Base-by-base conservation (phyloP, 306 rosid species). In the Pterocarpus macrocarpus region DNA sequence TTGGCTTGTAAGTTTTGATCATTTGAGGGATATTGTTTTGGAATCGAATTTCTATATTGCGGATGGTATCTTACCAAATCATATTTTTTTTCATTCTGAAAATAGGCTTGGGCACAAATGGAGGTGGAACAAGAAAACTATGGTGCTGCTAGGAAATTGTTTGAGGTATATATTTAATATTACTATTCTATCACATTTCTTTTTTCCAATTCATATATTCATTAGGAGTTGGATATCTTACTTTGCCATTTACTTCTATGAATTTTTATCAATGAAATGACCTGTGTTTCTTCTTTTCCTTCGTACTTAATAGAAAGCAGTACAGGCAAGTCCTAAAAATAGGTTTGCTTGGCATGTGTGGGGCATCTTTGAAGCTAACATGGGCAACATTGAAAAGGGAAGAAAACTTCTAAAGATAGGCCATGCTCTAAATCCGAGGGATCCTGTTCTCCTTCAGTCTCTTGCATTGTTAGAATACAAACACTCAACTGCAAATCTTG, bases 341-440 rank as follows among this genome's bases (percentile, higher is more conserved):
- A 88, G 99, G 88, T 93, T 90, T 83, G 86, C 97, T 43, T 95
- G 99, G 99, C 99, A 95, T 80, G 90, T 93, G 13, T 95, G 99
- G 99, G 99, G 95, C n/a, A 61, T 93, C 67, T 95, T 93, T 88
- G 99, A 95, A 93, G 91, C 97, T 34, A 93, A 87, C 15, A 4
- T 82, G 41, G 99, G 97, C 50, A 83, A 90, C 82, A 75, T 93
- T 30, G 93, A 86, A 15, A 89, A 84, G 87, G 99, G 94, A 85
- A 90, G 82, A 80, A 95, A 90, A 72, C 97, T 95, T 76, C 80
- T 95, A 9, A 91, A 80, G 93, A 95, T 95, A 66, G 99, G 97
- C 15, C 99, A 93, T 74, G 87, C 88, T 59, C 89, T 93, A 56
- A 95, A 95, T 90, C 99, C 97, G 5, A 93, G 95, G 84, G 99